Evolutionary conservation across 2,329 filamentous ascomycete species (phyloP), one percentile per base, ranked within the genome.

Genomic region (Penicillium rolfsii): DNA sequence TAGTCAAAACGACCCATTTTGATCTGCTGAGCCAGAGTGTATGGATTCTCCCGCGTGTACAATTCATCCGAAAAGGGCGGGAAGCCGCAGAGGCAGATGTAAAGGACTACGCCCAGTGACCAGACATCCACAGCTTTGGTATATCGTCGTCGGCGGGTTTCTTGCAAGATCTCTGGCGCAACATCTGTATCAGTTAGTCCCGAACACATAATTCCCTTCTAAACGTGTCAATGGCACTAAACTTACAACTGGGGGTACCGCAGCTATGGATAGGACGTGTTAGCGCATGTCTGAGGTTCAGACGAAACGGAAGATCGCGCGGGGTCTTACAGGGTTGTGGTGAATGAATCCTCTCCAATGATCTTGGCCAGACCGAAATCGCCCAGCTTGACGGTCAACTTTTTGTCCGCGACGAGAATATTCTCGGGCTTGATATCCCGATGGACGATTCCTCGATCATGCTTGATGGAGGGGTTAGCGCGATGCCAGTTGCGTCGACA

Each of bases 341-440:
- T 98, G 74, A 99, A 99, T 0, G 94, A 97, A 74, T 97, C 93
- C 75, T 99, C 95, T 64, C 96, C 96, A 67, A 99, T 97, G 67
- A 99, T 98, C 79, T 99, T 99, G 45, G 95, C 94, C 40, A 99
- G 84, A 49, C 95, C 95, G 77, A 99, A 99, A 77, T 99, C 95
- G 22, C 93, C 95, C 63, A 99, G 81, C 79, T 99, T 99, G 65
- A 97, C 89, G 61, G 89, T 88, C 30, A 97, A 80, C 36, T 95
- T 84, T 71, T 91, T 92, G 77, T 97, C 92, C 5, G 90, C 87
- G 38, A 99, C 81, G 8, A 99, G 80, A 36, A 99, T 98, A 71
- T 98, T 98, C 74, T 98, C 94, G 0, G 93, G 94, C 77, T 97
- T 98, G 79, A 99, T 97, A 70, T 99, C 95, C 60, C 95, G 90